These are phyloP conservation scores for Castanea crenata DNA, from an alignment of 306 rosid species.

Conservation along the genomic window DNA sequence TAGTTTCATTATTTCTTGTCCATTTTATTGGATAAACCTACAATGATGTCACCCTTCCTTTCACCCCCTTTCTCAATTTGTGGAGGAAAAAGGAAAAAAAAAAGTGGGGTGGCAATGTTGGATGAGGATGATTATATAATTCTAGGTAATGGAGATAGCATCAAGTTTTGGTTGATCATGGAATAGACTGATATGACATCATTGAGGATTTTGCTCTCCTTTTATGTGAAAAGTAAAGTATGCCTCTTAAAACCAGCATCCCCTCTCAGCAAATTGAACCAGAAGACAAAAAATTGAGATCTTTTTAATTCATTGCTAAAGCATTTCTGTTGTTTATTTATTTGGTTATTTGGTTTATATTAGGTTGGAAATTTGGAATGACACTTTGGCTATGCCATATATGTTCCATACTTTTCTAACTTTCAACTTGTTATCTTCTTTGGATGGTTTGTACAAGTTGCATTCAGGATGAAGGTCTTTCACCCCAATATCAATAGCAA, in stretches of 20 bases:
- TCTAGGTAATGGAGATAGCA: not conserved
- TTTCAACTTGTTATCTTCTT: not conserved
- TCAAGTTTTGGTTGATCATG: not conserved
- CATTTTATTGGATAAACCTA: not conserved
- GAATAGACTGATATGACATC: not conserved
- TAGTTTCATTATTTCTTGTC: not conserved
- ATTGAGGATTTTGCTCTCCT: not conserved
- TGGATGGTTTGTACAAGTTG: constrained; percentile 43
- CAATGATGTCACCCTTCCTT: not conserved
- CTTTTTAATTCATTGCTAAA: not conserved
- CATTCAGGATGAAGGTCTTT: constrained; percentile 69
- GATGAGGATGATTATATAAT: not conserved
- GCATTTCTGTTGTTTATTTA: not conserved
- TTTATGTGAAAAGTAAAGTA: not conserved
- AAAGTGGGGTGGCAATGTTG: not conserved
- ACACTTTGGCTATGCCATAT: not conserved
- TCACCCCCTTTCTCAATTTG: not conserved
- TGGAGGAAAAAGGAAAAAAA: not conserved
- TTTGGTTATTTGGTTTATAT: not conserved
- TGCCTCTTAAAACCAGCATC: not conserved
- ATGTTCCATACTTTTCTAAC: not conserved
- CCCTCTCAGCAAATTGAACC: not conserved
- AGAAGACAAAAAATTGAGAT: not conserved
- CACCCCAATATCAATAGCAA: constrained; percentile 77
- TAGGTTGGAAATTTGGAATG: not conserved